Evolutionary conservation across 106 monocot genomes (phyloP).

Genomic region (Gastrodia elata): DNA sequence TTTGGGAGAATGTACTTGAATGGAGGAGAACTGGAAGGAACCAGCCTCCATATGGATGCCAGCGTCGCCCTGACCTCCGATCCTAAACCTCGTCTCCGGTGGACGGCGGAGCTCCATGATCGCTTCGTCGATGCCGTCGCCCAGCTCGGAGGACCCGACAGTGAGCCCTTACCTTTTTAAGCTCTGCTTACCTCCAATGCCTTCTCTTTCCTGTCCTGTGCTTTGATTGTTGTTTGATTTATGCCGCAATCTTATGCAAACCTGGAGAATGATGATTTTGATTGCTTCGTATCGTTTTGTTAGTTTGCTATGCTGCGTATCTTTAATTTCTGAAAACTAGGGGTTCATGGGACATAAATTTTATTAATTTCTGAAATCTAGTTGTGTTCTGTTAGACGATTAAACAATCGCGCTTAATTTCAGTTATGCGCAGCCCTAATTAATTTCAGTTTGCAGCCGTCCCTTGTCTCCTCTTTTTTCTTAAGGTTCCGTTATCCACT

Average conservation of each 20-base stretch:
- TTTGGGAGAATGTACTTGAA: slow-evolving; percentile 7
- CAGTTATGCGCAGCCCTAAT: background rate
- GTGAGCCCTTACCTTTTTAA: slow-evolving; percentile 20
- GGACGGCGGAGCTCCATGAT: slow-evolving; percentile 71
- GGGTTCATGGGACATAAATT: background rate
- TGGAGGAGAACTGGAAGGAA: slow-evolving; percentile 1
- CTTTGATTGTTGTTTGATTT: background rate
- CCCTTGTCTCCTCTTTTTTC: background rate
- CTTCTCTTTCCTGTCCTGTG: background rate
- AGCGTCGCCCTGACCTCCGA: slow-evolving; percentile 21
- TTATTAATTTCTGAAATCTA: no score
- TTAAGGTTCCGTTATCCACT: background rate
- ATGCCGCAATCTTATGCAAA: background rate
- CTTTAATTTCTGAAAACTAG: background rate
- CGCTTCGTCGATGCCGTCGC: slow-evolving; percentile 69
- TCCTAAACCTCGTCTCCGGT: slow-evolving; percentile 65
- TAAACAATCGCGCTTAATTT: background rate
- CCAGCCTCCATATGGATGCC: slow-evolving; percentile 6
- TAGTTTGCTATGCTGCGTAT: background rate
- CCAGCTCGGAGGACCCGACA: slow-evolving; percentile 72
- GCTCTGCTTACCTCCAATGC: background rate
- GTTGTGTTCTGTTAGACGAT: background rate
- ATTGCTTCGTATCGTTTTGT: background rate
- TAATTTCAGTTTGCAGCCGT: background rate
- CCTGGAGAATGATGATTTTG: background rate